Conservation (phyloP, 306 rosid species). For the Geum urbanum region DNA sequence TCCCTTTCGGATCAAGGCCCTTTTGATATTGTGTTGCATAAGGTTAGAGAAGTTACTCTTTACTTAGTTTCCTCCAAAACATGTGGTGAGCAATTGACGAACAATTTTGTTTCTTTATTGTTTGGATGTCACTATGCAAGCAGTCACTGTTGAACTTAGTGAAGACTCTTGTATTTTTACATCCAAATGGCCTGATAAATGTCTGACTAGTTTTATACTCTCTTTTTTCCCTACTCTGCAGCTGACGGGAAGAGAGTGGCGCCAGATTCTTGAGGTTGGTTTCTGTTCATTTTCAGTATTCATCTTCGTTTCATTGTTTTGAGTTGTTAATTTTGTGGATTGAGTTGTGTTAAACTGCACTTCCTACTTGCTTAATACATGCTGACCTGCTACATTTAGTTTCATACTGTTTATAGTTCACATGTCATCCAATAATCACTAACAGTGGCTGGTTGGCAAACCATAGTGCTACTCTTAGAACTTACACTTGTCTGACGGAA, state of each 20-base stretch:
- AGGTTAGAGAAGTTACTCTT: constrained; percentile 39
- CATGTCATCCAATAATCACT: constrained; percentile 24
- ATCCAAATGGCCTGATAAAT: background rate
- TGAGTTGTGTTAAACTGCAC: constrained; percentile 15
- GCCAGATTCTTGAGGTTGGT: constrained; percentile 89
- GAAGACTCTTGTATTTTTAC: background rate
- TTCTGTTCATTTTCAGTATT: background rate
- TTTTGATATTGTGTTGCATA: constrained; percentile 79
- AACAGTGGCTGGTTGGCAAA: constrained; percentile 39
- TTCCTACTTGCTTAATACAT: background rate
- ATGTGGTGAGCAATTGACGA: background rate
- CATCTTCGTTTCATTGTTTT: background rate
- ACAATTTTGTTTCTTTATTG: background rate
- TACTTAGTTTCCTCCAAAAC: background rate
- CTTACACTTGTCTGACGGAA: constrained; percentile 50
- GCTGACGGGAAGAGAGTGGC: constrained; percentile 87
- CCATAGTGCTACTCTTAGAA: constrained; percentile 36
- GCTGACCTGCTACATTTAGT: background rate
- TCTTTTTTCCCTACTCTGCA: constrained; percentile 33
- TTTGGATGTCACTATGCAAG: background rate
- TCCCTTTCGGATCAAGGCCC: constrained; percentile 88
- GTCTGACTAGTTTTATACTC: constrained; percentile 7
- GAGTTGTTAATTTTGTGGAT: background rate
- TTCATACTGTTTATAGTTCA: constrained; percentile 13
- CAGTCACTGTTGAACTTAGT: background rate